Evolutionary conservation across 805 yeast genomes (phyloP).

Genomic region (Candida succiphila): DNA sequence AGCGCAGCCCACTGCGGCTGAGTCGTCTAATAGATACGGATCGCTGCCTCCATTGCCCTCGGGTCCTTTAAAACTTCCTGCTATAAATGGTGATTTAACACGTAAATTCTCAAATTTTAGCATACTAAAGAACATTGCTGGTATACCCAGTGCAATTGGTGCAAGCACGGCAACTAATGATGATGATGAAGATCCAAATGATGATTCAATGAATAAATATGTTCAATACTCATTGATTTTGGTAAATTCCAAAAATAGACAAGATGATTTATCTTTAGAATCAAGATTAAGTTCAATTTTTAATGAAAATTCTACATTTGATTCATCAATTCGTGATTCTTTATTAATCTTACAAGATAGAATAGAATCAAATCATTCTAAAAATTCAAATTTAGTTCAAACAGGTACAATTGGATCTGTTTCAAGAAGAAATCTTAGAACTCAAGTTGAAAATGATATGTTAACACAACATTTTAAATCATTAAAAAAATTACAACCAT

Average conservation of each 20-base stretch:
- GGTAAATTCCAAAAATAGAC: conserved; percentile 9
- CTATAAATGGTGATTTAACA: conserved; percentile 26
- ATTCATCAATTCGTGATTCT: conserved; percentile 23
- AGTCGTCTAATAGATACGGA: conserved; percentile 1
- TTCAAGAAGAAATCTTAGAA: conserved; percentile 48
- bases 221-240: conserved; percentile 36
- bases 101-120: conserved; percentile 25
- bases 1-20: conserved; percentile 4
- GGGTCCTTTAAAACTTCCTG: conserved; percentile 27
- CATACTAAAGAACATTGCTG: conserved; percentile 17
- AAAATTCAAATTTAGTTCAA: conserved; percentile 26
- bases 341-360: conserved; percentile 16
- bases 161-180: background rate
- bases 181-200: background rate
- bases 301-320: conserved; percentile 30
- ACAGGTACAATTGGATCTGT: conserved; percentile 47
- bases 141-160: background rate
- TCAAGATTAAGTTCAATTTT: conserved; percentile 41
- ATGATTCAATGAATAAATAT: conserved; percentile 31
- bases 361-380: conserved; percentile 13
- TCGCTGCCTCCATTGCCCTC: conserved; percentile 27
- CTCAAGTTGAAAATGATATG: conserved; percentile 51
- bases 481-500: conserved; percentile 33
- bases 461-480: conserved; percentile 44
- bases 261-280: conserved; percentile 15